Percentiles rank a stretch among this genome's conserved stretches.
These are phyloP conservation scores for Lactarius sanguifluus DNA, from an alignment of 768 basidiomycete genomes.

Conservation along the genomic window DNA sequence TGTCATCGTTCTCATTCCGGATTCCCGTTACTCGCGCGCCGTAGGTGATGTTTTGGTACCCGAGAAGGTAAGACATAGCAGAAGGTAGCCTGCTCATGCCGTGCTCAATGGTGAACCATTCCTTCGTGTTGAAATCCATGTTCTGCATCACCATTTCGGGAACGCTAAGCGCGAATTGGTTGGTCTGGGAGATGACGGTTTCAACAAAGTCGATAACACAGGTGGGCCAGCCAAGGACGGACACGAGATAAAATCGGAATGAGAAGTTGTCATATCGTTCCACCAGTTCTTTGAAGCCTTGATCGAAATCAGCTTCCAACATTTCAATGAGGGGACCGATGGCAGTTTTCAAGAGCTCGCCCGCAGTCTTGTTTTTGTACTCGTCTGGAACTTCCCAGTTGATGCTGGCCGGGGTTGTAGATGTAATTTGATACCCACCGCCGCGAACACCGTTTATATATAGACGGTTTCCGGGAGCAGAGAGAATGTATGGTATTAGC, in stretches of 20 bases:
- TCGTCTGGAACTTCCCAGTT: constrained; percentile 20
- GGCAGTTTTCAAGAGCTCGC: constrained; percentile 23
- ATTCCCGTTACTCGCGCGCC: constrained; percentile 10
- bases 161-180: constrained; percentile 33
- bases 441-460: constrained; percentile 20
- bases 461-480: constrained; percentile 26
- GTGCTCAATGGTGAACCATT: constrained; percentile 29
- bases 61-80: constrained; percentile 30
- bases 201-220: constrained; percentile 32
- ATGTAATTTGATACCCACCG: constrained; percentile 14
- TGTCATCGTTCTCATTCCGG: constrained; percentile 10
- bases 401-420: background rate
- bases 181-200: constrained; percentile 32
- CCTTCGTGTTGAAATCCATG: constrained; percentile 31
- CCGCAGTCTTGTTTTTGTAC: constrained; percentile 16
- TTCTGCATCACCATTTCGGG: constrained; percentile 32
- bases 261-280: constrained; percentile 27
- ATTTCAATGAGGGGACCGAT: constrained; percentile 20
- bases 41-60: constrained; percentile 30
- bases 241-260: constrained; percentile 30
- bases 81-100: constrained; percentile 32
- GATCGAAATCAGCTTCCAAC: constrained; percentile 21
- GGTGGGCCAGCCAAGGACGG: constrained; percentile 22
- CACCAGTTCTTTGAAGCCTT: constrained; percentile 26
- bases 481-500: constrained; percentile 26